Base-by-base conservation (phyloP, 768 basidiomycete species). In the Rhodotorula diobovata region DNA sequence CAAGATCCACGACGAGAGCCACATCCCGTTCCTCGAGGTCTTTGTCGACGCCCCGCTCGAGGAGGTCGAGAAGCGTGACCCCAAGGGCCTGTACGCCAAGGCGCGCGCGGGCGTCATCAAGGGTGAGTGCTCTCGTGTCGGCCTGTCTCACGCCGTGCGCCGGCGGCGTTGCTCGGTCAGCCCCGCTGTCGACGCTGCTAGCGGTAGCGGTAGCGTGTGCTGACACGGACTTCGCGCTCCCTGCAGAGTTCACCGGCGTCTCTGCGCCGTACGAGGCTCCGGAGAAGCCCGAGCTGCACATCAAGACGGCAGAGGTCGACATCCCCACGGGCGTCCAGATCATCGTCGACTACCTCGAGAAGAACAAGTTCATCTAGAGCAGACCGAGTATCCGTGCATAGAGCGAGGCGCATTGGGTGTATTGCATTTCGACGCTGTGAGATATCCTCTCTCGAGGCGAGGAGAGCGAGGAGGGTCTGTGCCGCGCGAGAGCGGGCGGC, bases 81-180 rank as follows among this genome's bases (percentile, higher is more conserved):
- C 96, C 3, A 99, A 99, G 81, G 95, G 96, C 2, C 82, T 99
- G 70, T 99, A 99, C 83, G 94, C 91, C 83, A 96, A 92, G 81
- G 96, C 96, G 14, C 84, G 96, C 71, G 88, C 90, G 0, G 96
- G 96, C 21, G 90, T 93, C 82, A 97, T 99, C 78, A 92, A 91
- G 86, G 92, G 95, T 92, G 67, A 41, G 20, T n/a, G 28, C 25
- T 16, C 20, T 25, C 39, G 51, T 18, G 58, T 35, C 41, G 41
- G n/a, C n/a, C 41, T 43, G 14, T 5, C 14, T 43, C 41, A 18
- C 41, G 41, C 41, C 18, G 14, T 12, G 12, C 41, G 39, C 7
- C 41, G 41, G 6, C 41, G 41, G 6, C 41, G 6, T 43, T 43
- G 6, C n/a, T n/a, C n/a, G n/a, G n/a, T n/a, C n/a, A n/a, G 41